Conservation (phyloP, 2,329 filamentous ascomycete genomes). For the Chaetomiaceae sp. region DNA sequence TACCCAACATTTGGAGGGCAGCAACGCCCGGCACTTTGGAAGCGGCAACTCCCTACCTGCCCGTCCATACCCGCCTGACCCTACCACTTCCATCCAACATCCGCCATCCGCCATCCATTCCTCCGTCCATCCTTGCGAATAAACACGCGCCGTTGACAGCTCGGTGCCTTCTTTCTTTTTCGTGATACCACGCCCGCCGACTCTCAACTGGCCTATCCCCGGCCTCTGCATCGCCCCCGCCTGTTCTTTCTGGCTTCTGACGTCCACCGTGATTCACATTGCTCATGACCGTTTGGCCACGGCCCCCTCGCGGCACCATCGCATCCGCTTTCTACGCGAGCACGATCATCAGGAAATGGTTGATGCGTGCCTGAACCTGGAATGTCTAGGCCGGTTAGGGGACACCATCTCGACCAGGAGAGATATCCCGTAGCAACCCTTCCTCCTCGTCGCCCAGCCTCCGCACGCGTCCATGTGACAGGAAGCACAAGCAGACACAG, state of each 20-base stretch:
- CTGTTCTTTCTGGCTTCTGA: not conserved
- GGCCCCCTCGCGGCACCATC: not conserved
- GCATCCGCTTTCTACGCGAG: not conserved
- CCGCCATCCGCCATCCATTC: too few relatives aligned
- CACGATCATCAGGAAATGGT: not conserved
- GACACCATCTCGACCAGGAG: constrained; percentile 1
- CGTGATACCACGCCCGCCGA: too few relatives aligned
- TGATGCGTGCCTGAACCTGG: not conserved
- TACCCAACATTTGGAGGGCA: too few relatives aligned
- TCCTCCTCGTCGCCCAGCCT: not conserved
- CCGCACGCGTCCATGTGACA: not conserved
- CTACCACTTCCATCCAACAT: too few relatives aligned
- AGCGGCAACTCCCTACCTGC: too few relatives aligned
- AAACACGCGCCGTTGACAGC: too few relatives aligned
- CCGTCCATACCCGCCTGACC: too few relatives aligned
- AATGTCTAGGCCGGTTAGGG: constrained; percentile 8
- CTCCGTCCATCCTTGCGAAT: too few relatives aligned
- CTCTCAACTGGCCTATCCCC: too few relatives aligned
- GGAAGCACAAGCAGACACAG: not conserved
- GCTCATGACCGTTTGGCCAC: not conserved
- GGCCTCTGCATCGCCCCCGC: too few relatives aligned
- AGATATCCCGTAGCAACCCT: not conserved
- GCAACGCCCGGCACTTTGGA: too few relatives aligned
- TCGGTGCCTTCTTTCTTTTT: too few relatives aligned
- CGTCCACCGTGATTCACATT: not conserved